Evolutionary conservation across 148 eudicot genomes (phyloP).

Genomic region (Polygonum aviculare): DNA sequence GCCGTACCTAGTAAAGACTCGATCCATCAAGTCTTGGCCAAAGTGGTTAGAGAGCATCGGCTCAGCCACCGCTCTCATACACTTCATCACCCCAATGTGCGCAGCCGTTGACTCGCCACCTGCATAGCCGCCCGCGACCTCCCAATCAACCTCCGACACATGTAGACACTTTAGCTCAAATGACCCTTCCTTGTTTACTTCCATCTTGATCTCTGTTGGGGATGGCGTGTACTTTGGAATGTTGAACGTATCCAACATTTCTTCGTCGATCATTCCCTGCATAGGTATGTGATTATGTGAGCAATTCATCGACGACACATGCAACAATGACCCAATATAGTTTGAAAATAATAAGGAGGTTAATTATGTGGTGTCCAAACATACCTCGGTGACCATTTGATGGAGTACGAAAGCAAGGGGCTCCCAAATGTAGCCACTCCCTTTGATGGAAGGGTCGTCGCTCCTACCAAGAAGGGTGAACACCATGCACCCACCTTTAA

Average conservation of each 20-base stretch:
- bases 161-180: constrained; percentile 25
- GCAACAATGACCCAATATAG: no score
- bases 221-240: constrained; percentile 47
- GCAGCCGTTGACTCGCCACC: not conserved
- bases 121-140: not conserved
- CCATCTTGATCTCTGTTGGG: constrained; percentile 25
- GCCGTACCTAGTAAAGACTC: constrained; percentile 25
- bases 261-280: constrained; percentile 45
- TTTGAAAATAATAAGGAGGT: no score
- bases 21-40: constrained; percentile 32
- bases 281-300: no score
- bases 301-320: no score
- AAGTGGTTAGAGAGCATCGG: constrained; percentile 41
- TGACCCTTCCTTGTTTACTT: constrained; percentile 38
- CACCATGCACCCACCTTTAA: not conserved
- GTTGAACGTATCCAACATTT: constrained; percentile 42
- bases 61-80: constrained; percentile 47
- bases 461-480: not conserved
- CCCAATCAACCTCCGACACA: constrained; percentile 33
- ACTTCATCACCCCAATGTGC: constrained; percentile 11
- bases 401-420: not conserved
- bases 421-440: not conserved
- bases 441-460: not conserved
- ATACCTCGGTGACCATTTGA: not conserved
- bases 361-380: no score